phyloP scores from a whole-genome alignment of 2,329 filamentous ascomycete genomes.

The Plenodomus biglobosus region DNA sequence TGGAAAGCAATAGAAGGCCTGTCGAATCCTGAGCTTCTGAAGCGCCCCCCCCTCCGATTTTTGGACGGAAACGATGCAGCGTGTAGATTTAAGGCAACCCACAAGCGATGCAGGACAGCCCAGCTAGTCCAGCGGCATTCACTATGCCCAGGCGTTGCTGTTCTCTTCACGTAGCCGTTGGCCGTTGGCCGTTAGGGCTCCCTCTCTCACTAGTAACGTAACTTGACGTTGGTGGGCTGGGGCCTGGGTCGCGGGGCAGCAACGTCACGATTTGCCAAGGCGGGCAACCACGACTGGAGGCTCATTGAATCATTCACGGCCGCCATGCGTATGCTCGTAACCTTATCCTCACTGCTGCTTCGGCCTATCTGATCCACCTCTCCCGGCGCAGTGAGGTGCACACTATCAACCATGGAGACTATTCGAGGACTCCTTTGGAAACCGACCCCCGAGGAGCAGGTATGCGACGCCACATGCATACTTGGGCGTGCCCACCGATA shows the following conservation, averaged over 20 bases:
- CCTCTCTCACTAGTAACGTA: too few species aligned
- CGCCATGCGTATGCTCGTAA: conserved; percentile 8
- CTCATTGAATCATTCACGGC: background rate
- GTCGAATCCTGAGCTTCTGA: conserved; percentile 32
- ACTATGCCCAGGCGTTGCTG: background rate
- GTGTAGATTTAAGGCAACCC: too few species aligned
- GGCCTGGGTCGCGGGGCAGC: conserved; percentile 21
- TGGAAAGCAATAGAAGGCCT: conserved; percentile 45
- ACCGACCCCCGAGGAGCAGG: conserved; percentile 91
- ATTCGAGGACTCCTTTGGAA: conserved; percentile 85
- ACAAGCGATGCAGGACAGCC: too few species aligned
- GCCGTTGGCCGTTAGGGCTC: too few species aligned
- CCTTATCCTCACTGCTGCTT: background rate
- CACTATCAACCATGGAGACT: conserved; percentile 69
- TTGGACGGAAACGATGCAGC: too few species aligned
- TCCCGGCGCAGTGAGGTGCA: background rate
- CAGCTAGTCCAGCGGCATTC: too few species aligned
- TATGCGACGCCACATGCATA: conserved; percentile 47
- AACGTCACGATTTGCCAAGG: conserved; percentile 23
- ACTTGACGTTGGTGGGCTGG: conserved; percentile 26
- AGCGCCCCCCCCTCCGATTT: too few species aligned
- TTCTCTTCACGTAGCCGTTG: background rate
- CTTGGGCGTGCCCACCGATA: background rate
- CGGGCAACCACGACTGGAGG: background rate
- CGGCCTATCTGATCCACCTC: background rate